phyloP scores from a whole-genome alignment of 495 filamentous ascomycete genomes.

The Aspergillus affinis region DNA sequence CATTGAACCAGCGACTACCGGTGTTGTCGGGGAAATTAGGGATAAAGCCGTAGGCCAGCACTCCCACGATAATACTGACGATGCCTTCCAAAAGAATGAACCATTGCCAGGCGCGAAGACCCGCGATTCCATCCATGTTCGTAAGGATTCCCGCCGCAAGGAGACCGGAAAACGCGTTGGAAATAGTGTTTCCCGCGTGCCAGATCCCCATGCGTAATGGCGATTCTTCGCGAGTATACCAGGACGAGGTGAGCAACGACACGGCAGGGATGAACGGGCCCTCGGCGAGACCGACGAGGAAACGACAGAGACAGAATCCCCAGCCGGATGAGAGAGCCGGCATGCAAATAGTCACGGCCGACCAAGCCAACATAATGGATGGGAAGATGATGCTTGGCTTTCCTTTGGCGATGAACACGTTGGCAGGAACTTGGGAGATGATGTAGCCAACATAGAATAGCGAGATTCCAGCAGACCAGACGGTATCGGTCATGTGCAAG shows the following conservation, averaged over 20 bases:
- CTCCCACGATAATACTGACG: conserved; percentile 9
- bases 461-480: conserved; percentile 12
- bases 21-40: conserved; percentile 15
- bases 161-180: conserved; percentile 16
- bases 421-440: conserved; percentile 15
- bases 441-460: conserved; percentile 19
- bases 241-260: conserved; percentile 12
- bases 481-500: conserved; percentile 12
- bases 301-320: conserved; percentile 15
- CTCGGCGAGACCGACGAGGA: conserved; percentile 12
- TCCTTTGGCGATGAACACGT: conserved; percentile 13
- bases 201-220: conserved; percentile 17
- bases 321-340: conserved; percentile 11
- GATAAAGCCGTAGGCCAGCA: conserved; percentile 8
- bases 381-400: conserved; percentile 15
- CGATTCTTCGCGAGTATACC: conserved; percentile 13
- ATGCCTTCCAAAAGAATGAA: conserved; percentile 17
- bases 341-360: conserved; percentile 15
- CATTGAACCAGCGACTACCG: conserved; percentile 11
- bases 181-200: conserved; percentile 18
- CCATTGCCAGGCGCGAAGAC: conserved; percentile 16
- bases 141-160: conserved; percentile 17
- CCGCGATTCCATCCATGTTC: conserved; percentile 14
- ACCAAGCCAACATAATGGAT: conserved; percentile 15
- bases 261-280: conserved; percentile 12